Percentiles rank a stretch among this genome's conserved stretches.
Conservation (phyloP, 306 rosid genomes). For the Castanospermum australe region DNA sequence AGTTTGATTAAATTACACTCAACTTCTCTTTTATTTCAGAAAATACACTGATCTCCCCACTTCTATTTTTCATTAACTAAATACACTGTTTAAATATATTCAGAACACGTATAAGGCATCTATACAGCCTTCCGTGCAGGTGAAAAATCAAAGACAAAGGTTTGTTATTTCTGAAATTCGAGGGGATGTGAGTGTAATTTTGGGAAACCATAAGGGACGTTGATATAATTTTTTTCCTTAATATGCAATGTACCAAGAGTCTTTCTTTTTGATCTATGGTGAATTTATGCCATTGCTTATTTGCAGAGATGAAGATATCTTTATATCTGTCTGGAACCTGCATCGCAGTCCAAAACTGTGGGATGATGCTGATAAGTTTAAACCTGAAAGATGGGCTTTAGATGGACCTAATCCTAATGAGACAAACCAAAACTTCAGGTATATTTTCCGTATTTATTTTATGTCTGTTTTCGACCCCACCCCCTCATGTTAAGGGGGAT, state of each 20-base stretch:
- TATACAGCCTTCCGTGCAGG: too few relatives aligned
- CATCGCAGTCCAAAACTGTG: slow-evolving; percentile 84
- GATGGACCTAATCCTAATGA: slow-evolving; percentile 98
- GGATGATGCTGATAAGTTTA: slow-evolving; percentile 84
- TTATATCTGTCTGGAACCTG: slow-evolving; percentile 91
- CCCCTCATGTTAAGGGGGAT: neutral
- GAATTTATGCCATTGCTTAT: slow-evolving; percentile 16
- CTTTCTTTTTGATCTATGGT: neutral
- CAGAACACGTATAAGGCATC: too few relatives aligned
- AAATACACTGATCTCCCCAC: neutral
- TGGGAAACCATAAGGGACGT: too few relatives aligned
- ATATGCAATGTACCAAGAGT: too few relatives aligned
- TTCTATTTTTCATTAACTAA: neutral
- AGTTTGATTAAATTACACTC: neutral
- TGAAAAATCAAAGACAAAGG: too few relatives aligned
- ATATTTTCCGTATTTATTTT: slow-evolving; percentile 4
- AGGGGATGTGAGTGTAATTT: too few relatives aligned
- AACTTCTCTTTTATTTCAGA: neutral
- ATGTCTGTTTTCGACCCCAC: neutral
- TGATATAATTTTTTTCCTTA: too few relatives aligned
- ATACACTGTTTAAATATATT: too few relatives aligned
- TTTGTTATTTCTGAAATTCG: too few relatives aligned
- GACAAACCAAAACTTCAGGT: slow-evolving; percentile 93
- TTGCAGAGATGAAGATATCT: slow-evolving; percentile 90
- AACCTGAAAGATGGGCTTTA: slow-evolving; percentile 94